These are phyloP conservation scores for Fusarium sp. DNA, from an alignment of 2,329 filamentous ascomycete species.

Conservation along the genomic window DNA sequence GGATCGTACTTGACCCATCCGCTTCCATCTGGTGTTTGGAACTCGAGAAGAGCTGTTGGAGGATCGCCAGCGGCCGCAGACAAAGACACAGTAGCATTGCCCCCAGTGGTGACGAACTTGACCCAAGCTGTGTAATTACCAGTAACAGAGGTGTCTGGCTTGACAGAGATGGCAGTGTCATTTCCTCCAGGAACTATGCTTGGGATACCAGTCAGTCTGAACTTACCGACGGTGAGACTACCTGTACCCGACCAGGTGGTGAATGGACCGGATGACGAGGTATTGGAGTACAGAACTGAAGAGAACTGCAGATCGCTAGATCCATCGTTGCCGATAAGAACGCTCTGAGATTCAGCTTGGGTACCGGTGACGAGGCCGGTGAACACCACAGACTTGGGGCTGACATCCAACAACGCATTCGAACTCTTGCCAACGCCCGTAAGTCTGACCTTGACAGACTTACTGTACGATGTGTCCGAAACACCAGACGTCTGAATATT, in stretches of 20 bases:
- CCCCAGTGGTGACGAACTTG: conserved; percentile 57
- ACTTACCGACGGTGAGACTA: conserved; percentile 54
- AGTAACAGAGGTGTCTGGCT: conserved; percentile 55
- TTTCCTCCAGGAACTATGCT: conserved; percentile 51
- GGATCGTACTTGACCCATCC: conserved; percentile 59
- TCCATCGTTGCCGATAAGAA: conserved; percentile 60
- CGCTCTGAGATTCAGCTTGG: conserved; percentile 50
- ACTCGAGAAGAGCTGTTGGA: conserved; percentile 61
- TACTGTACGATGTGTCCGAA: conserved; percentile 53
- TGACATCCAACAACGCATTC: conserved; percentile 55
- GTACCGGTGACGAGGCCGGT: conserved; percentile 56
- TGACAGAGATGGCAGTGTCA: conserved; percentile 52
- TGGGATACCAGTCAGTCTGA: conserved; percentile 58
- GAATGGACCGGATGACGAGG: conserved; percentile 56
- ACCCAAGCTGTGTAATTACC: conserved; percentile 61
- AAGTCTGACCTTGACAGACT: conserved; percentile 55
- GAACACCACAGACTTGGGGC: conserved; percentile 59
- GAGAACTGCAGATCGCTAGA: conserved; percentile 54
- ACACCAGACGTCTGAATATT: conserved; percentile 58
- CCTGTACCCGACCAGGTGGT: conserved; percentile 47
- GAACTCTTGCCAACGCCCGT: conserved; percentile 58
- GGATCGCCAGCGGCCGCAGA: conserved; percentile 58
- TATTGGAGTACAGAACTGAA: conserved; percentile 54
- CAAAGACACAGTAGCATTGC: conserved; percentile 56
- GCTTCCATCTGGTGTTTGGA: conserved; percentile 59